Conservation (phyloP, 257 asterid genomes). For the Scutellaria galericulata region DNA sequence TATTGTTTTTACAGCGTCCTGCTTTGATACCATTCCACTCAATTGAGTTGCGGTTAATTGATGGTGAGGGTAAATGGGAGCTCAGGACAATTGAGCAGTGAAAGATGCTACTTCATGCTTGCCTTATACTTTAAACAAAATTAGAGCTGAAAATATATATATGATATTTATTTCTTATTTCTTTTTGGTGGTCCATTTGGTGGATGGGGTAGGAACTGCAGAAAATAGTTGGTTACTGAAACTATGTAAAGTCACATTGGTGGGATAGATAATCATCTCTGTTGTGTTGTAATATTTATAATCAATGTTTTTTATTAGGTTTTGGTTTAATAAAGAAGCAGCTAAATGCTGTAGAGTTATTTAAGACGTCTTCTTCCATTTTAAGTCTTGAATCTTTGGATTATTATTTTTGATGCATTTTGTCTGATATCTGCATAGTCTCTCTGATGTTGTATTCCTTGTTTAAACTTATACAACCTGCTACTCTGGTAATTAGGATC, state of each 20-base stretch:
- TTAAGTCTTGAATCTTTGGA: too few species aligned
- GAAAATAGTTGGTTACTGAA: constrained; percentile 29
- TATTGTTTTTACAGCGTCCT: constrained; percentile 68
- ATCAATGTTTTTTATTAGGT: constrained; percentile 25
- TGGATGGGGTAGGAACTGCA: constrained; percentile 29
- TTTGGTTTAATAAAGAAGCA: constrained; percentile 24
- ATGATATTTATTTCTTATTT: neutral
- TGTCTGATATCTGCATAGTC: too few species aligned
- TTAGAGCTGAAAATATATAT: constrained; percentile 26
- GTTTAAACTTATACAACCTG: too few species aligned
- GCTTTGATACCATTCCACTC: constrained; percentile 98
- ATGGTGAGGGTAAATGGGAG: constrained; percentile 99
- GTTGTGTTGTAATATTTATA: constrained; percentile 46
- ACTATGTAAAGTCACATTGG: constrained; percentile 49
- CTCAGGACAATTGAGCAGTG: constrained; percentile 77
- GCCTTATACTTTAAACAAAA: constrained; percentile 25
- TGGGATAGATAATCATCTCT: constrained; percentile 26
- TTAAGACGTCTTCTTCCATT: too few species aligned
- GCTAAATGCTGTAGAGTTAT: neutral
- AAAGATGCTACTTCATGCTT: constrained; percentile 27
- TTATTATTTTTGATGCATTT: too few species aligned
- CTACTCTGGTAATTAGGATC: too few species aligned
- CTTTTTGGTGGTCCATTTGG: constrained; percentile 25
- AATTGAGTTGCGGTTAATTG: constrained; percentile 82
- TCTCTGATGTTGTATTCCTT: too few species aligned